Conservation (phyloP, 1,284 basidiomycete genomes). For the Trametes versicolor region DNA sequence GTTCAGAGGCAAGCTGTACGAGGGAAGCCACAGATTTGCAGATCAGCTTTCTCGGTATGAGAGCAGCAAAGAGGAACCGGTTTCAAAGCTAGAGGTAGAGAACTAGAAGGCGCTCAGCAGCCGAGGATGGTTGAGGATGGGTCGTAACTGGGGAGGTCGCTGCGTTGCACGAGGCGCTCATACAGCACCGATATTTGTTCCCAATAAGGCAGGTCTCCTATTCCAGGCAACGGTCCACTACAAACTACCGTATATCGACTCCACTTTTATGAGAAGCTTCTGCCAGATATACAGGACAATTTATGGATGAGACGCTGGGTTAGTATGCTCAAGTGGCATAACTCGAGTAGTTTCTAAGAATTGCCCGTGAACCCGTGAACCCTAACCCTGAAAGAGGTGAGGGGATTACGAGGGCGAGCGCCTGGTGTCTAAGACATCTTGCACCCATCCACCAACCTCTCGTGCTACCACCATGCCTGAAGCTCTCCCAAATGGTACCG, state of each 20-base stretch:
- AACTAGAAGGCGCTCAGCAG: too few relatives aligned
- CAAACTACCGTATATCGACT: not conserved
- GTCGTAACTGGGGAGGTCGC: not conserved
- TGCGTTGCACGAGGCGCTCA: not conserved
- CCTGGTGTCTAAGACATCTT: not conserved
- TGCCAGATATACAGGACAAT: too few relatives aligned
- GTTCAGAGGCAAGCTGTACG: not conserved
- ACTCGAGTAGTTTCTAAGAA: too few relatives aligned
- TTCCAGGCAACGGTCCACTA: not conserved
- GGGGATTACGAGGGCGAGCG: not conserved
- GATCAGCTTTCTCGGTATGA: too few relatives aligned
- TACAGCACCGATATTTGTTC: conserved; percentile 4
- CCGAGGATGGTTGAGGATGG: not conserved
- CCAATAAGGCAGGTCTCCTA: conserved; percentile 7
- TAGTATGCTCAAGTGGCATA: too few relatives aligned
- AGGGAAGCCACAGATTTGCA: not conserved
- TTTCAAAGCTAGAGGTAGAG: too few relatives aligned
- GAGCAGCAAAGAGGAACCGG: too few relatives aligned
- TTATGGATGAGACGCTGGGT: too few relatives aligned
- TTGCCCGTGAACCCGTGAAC: not conserved
- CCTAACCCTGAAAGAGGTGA: not conserved
- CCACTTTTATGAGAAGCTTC: too few relatives aligned
- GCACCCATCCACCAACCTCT: not conserved
- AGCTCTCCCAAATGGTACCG: not conserved
- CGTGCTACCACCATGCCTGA: conserved; percentile 1